Evolutionary conservation across 257 asterid genomes (phyloP).

Genomic region (Gentiana dahurica): DNA sequence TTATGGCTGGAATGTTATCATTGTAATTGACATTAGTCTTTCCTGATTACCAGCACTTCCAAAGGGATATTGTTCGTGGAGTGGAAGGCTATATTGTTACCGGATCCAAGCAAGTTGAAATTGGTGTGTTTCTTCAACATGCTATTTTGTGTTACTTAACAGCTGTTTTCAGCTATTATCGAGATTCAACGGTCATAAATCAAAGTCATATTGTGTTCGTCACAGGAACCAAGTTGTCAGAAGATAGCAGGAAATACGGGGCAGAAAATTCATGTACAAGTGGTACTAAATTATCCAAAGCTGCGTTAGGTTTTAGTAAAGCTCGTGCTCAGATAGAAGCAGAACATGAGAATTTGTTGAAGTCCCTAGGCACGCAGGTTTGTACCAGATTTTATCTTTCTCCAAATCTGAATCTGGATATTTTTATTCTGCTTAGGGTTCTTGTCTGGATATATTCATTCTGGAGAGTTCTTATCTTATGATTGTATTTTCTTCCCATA

Average conservation of each 20-base stretch:
- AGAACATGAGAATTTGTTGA: conserved; percentile 90
- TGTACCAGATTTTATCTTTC: not conserved
- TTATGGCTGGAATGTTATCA: not conserved
- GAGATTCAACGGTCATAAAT: too few relatives aligned
- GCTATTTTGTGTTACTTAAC: not conserved
- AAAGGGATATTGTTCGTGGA: conserved; percentile 70
- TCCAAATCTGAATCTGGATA: not conserved
- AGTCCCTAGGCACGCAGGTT: conserved; percentile 98
- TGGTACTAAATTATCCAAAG: conserved; percentile 82
- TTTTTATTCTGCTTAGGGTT: not conserved
- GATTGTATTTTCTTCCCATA: too few relatives aligned
- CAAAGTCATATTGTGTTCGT: not conserved
- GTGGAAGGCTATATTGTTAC: conserved; percentile 59
- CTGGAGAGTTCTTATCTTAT: too few relatives aligned
- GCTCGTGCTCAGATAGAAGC: conserved; percentile 93
- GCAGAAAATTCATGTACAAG: conserved; percentile 91
- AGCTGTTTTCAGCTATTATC: too few relatives aligned
- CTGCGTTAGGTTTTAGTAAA: conserved; percentile 73
- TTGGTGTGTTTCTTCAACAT: conserved; percentile 31
- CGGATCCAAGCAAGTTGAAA: conserved; percentile 67
- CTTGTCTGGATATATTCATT: too few relatives aligned
- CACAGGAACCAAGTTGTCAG: conserved; percentile 79
- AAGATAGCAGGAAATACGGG: conserved; percentile 91
- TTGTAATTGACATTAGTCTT: not conserved
- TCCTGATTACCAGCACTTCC: conserved; percentile 42